Evolutionary conservation across 768 basidiomycete species (phyloP).

Genomic region (Leucocoprinus sp.): DNA sequence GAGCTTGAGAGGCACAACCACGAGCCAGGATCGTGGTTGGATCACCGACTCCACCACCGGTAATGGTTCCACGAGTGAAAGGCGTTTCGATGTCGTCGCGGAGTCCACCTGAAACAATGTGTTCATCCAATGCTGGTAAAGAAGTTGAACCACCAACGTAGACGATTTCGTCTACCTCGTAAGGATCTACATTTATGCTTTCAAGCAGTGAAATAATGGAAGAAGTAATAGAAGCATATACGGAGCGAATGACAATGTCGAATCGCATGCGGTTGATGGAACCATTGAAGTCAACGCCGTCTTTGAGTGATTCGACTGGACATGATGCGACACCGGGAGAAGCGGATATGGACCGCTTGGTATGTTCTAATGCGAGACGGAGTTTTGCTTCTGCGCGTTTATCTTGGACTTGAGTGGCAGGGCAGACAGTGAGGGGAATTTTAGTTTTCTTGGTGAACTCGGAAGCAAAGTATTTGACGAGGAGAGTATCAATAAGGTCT

Average conservation of each 20-base stretch:
- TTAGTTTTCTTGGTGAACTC: slow-evolving; percentile 98
- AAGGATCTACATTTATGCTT: slow-evolving; percentile 45
- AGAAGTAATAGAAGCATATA: slow-evolving; percentile 49
- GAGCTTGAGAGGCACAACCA: slow-evolving; percentile 72
- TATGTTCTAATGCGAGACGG: slow-evolving; percentile 86
- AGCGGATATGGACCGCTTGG: slow-evolving; percentile 87
- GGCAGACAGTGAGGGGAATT: slow-evolving; percentile 55
- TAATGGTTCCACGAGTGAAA: slow-evolving; percentile 56
- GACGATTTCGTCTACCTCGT: slow-evolving; percentile 71
- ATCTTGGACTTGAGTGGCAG: slow-evolving; percentile 50
- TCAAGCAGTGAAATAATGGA: slow-evolving; percentile 47
- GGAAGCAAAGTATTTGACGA: slow-evolving; percentile 87
- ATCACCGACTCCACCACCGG: slow-evolving; percentile 67
- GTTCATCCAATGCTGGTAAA: slow-evolving; percentile 68
- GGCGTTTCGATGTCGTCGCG: slow-evolving; percentile 55
- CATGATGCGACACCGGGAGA: slow-evolving; percentile 83
- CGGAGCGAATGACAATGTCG: slow-evolving; percentile 51
- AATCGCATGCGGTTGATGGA: slow-evolving; percentile 48
- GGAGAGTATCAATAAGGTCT: slow-evolving; percentile 67
- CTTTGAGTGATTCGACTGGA: slow-evolving; percentile 90
- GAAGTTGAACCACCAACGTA: slow-evolving; percentile 72
- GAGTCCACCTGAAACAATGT: slow-evolving; percentile 42
- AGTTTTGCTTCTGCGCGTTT: slow-evolving; percentile 91
- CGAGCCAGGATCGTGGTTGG: slow-evolving; percentile 71
- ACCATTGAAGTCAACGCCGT: slow-evolving; percentile 80